Evolutionary conservation across 176 grass and related monocot genomes (phyloP).

Genomic region (Poa annua): DNA sequence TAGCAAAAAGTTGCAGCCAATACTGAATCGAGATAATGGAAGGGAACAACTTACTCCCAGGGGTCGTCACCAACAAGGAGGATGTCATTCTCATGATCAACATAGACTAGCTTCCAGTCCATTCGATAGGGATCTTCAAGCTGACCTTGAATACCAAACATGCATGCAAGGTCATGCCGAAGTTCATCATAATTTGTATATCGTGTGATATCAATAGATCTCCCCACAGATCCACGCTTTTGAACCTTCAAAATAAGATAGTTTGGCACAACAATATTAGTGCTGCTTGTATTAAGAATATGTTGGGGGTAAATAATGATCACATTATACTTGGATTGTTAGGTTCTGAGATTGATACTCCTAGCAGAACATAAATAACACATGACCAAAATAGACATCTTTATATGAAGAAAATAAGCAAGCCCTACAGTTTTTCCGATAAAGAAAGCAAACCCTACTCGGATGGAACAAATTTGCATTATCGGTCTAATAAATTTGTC

Average conservation of each 20-base stretch:
- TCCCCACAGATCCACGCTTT: slow-evolving; percentile 96
- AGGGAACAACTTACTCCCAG: slow-evolving; percentile 84
- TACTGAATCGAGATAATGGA: slow-evolving; percentile 1
- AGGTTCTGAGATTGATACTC: not conserved
- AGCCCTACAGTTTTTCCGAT: not conserved
- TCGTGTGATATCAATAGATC: slow-evolving; percentile 90
- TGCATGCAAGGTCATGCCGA: slow-evolving; percentile 84
- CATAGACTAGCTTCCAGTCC: slow-evolving; percentile 97
- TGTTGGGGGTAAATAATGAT: slow-evolving; percentile 6
- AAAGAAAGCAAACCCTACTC: not conserved
- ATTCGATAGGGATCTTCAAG: slow-evolving; percentile 85
- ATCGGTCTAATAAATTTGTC: not conserved
- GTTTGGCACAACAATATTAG: slow-evolving; percentile 33
- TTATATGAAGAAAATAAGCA: slow-evolving; percentile 5
- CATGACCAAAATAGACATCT: not conserved
- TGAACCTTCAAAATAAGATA: slow-evolving; percentile 79
- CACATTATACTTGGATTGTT: not conserved
- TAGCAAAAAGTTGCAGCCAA: not conserved
- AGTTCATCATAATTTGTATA: slow-evolving; percentile 91
- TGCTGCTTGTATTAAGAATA: not conserved
- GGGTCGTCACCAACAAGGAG: slow-evolving; percentile 98
- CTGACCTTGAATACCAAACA: slow-evolving; percentile 96
- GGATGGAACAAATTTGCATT: not conserved
- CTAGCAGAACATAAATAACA: not conserved
- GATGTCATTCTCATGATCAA: slow-evolving; percentile 96